Conservation (phyloP, 352 stramenopile species). For the Pythium plurisporium region DNA sequence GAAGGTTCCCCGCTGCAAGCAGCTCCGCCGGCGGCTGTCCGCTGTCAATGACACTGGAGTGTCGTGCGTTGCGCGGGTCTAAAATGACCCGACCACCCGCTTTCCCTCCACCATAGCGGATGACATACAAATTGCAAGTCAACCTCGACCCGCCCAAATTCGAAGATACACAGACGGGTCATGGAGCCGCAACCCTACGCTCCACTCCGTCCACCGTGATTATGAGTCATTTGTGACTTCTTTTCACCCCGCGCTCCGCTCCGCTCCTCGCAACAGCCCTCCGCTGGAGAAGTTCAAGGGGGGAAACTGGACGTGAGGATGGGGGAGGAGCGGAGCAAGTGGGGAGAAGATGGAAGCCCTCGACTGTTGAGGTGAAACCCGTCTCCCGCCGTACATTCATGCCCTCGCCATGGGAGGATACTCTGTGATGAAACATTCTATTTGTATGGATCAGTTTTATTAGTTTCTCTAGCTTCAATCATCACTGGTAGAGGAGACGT, state of each 20-base stretch:
- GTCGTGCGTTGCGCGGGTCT: constrained; percentile 22
- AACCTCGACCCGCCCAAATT: constrained; percentile 17
- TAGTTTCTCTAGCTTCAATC: neutral
- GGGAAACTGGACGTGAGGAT: neutral
- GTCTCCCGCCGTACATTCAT: constrained; percentile 15
- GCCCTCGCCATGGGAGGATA: neutral
- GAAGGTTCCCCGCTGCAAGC: constrained; percentile 1
- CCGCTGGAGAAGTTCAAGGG: constrained; percentile 11
- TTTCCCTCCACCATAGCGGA: constrained; percentile 19
- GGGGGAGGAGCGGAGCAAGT: neutral
- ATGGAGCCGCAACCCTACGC: constrained; percentile 26
- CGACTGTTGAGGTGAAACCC: too few relatives aligned
- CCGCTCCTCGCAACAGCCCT: neutral
- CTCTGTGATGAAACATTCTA: too few relatives aligned
- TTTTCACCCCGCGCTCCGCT: constrained; percentile 21
- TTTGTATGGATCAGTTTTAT: too few relatives aligned
- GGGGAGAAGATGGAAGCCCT: neutral
- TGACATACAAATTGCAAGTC: constrained; percentile 20
- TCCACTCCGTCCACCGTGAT: constrained; percentile 6
- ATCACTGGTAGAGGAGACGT: constrained; percentile 5
- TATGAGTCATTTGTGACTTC: constrained; percentile 14
- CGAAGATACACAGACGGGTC: constrained; percentile 30
- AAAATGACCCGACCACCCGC: constrained; percentile 19
- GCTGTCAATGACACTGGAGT: constrained; percentile 14
- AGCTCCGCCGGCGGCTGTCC: constrained; percentile 9